Evolutionary conservation across 2,329 filamentous ascomycete species (phyloP), one percentile per base, ranked within the genome.

Genomic region (Helotiales sp.): DNA sequence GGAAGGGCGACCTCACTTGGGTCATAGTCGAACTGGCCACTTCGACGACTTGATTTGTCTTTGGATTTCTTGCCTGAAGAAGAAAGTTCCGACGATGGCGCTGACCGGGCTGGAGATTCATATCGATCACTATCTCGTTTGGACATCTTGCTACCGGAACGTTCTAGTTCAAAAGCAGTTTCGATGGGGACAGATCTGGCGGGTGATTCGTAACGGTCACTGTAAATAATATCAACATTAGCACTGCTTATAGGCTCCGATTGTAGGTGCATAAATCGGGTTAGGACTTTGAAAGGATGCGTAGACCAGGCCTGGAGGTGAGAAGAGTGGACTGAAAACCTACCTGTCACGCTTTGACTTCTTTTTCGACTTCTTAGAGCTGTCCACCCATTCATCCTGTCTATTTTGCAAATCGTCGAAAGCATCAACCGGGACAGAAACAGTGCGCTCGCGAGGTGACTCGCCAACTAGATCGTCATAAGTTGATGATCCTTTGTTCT

Each of bases 391-490:
- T 8, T 80, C 79, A 58, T 82, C 81, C 30, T 74, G 74, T 17
- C 74, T 77, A 43, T 74, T 73, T 7, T 65, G 75, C 47, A 75
- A 37, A 61, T 79, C 75, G 57, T 72, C 73, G 58, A 75, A 76
- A 22, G 77, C 74, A 52, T 77, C 75, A 45, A 75, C 69, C 17
- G 75, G 72, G 45, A 75, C 72, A n/a, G 71, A 72, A 3, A 73
- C 70, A 26, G 47, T 74, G 30, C 67, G 66, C 28, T 70, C 68
- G 15, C 61, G 63, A 52, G 69, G 64, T 30, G 75, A 71, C 4
- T 78, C 75, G 7, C 79, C 80, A 4, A 72, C 72, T 20, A 76
- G 70, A 47, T 82, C 79, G 54, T 82, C 80, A 64, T 79, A 75
- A 28, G 66, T 70, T 30, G 71, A 69, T 13, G 69, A 72, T 8